Percentiles rank a stretch among this genome's conserved stretches.
Evolutionary conservation across 441 rosid genomes (phyloP).

Genomic region (California macrophylla): DNA sequence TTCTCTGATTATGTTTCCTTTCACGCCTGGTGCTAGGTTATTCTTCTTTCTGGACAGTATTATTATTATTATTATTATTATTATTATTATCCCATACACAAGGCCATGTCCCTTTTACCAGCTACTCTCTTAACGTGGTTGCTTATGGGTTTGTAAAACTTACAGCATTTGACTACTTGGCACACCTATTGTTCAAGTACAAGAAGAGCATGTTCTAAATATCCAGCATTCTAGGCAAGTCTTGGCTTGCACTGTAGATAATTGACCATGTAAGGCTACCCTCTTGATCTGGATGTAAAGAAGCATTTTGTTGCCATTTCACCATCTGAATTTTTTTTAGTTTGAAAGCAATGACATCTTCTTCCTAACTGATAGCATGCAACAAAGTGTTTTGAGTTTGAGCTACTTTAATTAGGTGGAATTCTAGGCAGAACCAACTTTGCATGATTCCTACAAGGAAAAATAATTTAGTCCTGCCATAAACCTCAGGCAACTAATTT

Average conservation of each 20-base stretch:
- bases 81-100: too few species aligned
- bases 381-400: not conserved
- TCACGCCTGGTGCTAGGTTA: too few species aligned
- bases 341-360: not conserved
- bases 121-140: too few species aligned
- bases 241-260: not conserved
- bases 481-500: not conserved
- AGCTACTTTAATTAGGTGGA: not conserved
- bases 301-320: not conserved
- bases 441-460: not conserved
- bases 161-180: not conserved
- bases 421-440: conserved; percentile 2
- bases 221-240: not conserved
- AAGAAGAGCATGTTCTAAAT: not conserved
- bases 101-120: too few species aligned
- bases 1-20: too few species aligned
- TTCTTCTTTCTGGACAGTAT: too few species aligned
- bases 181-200: not conserved
- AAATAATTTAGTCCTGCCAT: not conserved
- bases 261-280: not conserved
- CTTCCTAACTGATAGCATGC: not conserved
- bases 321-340: not conserved
- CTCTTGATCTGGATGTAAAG: not conserved
- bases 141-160: not conserved
- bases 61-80: too few species aligned